Evolutionary conservation across 441 rosid genomes (phyloP).

Genomic region (Gossypium gossypioides): DNA sequence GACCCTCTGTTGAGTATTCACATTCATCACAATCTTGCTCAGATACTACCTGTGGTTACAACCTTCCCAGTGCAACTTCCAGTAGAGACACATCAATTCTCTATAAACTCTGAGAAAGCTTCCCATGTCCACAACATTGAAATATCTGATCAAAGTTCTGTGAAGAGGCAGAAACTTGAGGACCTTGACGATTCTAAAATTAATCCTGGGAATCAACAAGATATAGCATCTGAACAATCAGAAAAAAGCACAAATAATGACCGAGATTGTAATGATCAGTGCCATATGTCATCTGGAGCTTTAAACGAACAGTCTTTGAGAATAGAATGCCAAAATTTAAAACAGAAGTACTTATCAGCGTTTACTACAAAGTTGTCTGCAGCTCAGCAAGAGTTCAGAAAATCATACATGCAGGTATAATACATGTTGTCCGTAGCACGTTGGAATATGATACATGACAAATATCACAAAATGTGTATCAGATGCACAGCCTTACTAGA

Average conservation of each 20-base stretch:
- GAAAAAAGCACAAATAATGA: conserved; percentile 24
- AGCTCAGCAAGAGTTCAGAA: conserved; percentile 70
- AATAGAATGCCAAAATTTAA: conserved; percentile 46
- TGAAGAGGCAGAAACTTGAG: conserved; percentile 41
- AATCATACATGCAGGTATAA: conserved; percentile 55
- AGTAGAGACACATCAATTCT: conserved; percentile 21
- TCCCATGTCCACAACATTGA: conserved; percentile 28
- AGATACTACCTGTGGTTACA: conserved; percentile 47
- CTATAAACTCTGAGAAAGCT: conserved; percentile 30
- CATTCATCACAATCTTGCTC: conserved; percentile 79
- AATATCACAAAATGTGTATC: background rate
- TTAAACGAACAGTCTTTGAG: conserved; percentile 29
- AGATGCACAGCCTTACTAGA: background rate
- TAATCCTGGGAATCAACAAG: conserved; percentile 20
- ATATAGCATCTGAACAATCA: conserved; percentile 12
- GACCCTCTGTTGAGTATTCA: conserved; percentile 89
- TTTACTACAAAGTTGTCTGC: conserved; percentile 51
- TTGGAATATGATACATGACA: background rate
- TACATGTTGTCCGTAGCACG: background rate
- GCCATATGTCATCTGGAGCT: conserved; percentile 22
- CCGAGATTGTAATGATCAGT: conserved; percentile 25
- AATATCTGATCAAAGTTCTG: conserved; percentile 26
- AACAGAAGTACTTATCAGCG: conserved; percentile 60
- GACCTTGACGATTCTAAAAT: conserved; percentile 23
- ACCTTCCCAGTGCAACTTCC: conserved; percentile 26